These are phyloP conservation scores for Saccharomyces hybrid DNA, from an alignment of 1,139 yeast species.

Conservation along the genomic window DNA sequence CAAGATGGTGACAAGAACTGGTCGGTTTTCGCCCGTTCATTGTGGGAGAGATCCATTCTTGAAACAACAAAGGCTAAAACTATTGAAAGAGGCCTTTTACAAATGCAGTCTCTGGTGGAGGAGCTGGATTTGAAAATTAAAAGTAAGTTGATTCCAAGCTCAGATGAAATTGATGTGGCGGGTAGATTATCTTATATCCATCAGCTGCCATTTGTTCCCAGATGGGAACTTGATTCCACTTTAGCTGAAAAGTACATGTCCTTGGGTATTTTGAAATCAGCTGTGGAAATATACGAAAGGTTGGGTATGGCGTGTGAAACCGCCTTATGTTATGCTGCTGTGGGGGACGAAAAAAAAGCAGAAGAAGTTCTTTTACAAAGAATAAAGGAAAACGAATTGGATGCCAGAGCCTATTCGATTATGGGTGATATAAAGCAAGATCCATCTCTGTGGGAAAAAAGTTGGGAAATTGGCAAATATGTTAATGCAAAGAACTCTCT, in stretches of 20 bases:
- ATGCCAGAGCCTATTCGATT: constrained; percentile 78
- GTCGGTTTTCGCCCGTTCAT: constrained; percentile 71
- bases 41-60: constrained; percentile 83
- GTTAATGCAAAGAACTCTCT: constrained; percentile 82
- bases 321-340: constrained; percentile 85
- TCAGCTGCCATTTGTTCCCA: constrained; percentile 69
- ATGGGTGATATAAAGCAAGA: constrained; percentile 81
- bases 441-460: constrained; percentile 69
- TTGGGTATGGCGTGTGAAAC: constrained; percentile 72
- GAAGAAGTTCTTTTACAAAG: constrained; percentile 51
- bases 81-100: constrained; percentile 87
- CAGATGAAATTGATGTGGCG: constrained; percentile 32
- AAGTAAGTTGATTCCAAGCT: constrained; percentile 52
- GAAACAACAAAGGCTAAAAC: constrained; percentile 81
- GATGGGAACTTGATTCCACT: constrained; percentile 76
- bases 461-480: constrained; percentile 83
- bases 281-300: constrained; percentile 82
- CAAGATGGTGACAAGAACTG: constrained; percentile 40
- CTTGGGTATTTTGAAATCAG: constrained; percentile 77
- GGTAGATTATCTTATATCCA: constrained; percentile 62
- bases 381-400: constrained; percentile 52
- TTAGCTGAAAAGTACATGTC: constrained; percentile 87
- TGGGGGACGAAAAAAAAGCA: constrained; percentile 68
- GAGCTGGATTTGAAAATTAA: constrained; percentile 71
- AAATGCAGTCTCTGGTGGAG: constrained; percentile 86